Percentiles rank a stretch among this genome's conserved stretches.
These are phyloP conservation scores for Lentinula guzmanii DNA, from an alignment of 768 basidiomycete species.

Conservation along the genomic window DNA sequence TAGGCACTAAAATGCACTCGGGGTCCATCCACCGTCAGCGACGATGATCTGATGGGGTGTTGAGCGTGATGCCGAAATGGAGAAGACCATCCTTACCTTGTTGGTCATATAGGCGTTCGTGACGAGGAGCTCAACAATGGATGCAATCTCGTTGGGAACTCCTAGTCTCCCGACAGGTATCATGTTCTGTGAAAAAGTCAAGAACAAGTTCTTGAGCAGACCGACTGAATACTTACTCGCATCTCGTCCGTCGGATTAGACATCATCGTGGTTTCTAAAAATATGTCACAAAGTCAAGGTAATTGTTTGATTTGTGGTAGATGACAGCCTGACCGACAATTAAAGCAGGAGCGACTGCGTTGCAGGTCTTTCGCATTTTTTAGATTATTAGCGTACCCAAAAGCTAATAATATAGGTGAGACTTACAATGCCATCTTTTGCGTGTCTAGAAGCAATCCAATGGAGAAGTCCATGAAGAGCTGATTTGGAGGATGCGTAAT, in stretches of 20 bases:
- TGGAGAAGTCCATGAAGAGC: conserved; percentile 49
- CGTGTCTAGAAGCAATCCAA: conserved; percentile 46
- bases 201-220: background rate
- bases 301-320: background rate
- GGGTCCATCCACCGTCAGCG: conserved; percentile 40
- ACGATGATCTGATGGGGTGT: conserved; percentile 31
- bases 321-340: conserved; percentile 29
- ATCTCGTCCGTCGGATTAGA: conserved; percentile 28
- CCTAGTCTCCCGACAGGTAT: conserved; percentile 50
- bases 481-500: conserved; percentile 52
- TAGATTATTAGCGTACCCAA: background rate
- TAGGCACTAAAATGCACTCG: conserved; percentile 22
- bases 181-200: conserved; percentile 23
- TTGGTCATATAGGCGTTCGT: conserved; percentile 52
- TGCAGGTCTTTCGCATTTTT: conserved; percentile 33
- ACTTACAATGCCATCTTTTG: conserved; percentile 44
- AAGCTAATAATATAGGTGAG: background rate
- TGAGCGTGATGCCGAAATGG: background rate
- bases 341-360: conserved; percentile 47
- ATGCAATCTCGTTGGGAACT: conserved; percentile 42
- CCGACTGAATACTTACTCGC: conserved; percentile 16
- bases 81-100: conserved; percentile 29
- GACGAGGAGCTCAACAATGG: conserved; percentile 43
- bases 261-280: conserved; percentile 43
- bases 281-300: too few relatives aligned